Evolutionary conservation across 352 stramenopile species (phyloP), one percentile per base, ranked within the genome.

Genomic region (Globisporangium perplexum): DNA sequence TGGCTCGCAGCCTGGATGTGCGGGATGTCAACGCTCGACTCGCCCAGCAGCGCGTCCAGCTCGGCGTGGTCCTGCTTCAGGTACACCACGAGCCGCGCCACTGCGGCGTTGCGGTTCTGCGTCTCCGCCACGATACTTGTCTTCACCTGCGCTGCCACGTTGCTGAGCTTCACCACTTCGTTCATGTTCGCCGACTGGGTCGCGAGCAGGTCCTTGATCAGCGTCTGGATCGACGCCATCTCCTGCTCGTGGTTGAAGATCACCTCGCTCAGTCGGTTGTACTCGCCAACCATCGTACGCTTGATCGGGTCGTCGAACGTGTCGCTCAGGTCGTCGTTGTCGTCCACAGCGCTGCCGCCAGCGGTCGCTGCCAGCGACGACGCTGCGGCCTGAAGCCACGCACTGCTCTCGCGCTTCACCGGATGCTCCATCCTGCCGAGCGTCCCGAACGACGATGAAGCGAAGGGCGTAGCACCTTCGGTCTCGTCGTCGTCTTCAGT

Each of bases 261-360:
- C 15, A 63, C 62, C 8, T 59, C 55, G 47, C 64, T 88, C 23
- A 80, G 41, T 0, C 59, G 59, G 44, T 86, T 84, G 69, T 90
- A 90, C 55, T 85, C 66, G 24, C 53, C 51, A 20, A 87, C 69
- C 72, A 85, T 80, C 15, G 60, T 74, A 11, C 62, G 59, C 55
- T 75, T 59, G 28, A 86, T 49, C n/a, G 68, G 57, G 43, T 89
- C 78, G 49, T 77, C 72, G n/a, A 86, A 64, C 0, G 70, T 59
- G 11, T 66, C 56, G 18, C 56, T 55, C 5, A 58, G 59, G 11
- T 55, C 33, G 17, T 41, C n/a, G 42, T 12, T 17, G 8, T 39
- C 33, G 11, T 3, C 20, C 7, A 11, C 42, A 50, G 36, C 17
- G 17, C 23, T 41, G 4, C 45, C 39, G 1, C 31, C 39, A 36